Evolutionary conservation across 768 basidiomycete species (phyloP).

Genomic region (Suillus variegatus): DNA sequence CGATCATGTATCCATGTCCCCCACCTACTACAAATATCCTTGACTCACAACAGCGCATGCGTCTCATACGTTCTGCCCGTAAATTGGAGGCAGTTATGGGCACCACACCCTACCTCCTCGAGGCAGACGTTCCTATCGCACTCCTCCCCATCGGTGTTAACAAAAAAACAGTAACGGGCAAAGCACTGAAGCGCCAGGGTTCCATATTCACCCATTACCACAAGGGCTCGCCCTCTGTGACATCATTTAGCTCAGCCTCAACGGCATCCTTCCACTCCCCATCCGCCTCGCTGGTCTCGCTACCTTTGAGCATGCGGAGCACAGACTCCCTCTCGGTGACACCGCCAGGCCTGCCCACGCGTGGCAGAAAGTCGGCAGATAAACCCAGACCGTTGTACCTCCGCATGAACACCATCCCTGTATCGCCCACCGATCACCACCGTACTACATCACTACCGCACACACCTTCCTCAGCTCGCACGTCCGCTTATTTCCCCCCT

Average conservation of each 20-base stretch:
- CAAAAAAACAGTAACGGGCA: conserved; percentile 15
- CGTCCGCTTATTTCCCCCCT: conserved; percentile 11
- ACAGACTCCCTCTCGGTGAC: conserved; percentile 12
- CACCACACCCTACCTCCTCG: conserved; percentile 37
- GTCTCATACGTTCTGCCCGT: conserved; percentile 39
- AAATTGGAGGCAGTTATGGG: conserved; percentile 38
- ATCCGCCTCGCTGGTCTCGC: conserved; percentile 20
- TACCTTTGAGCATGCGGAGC: conserved; percentile 15
- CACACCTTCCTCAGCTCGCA: conserved; percentile 12
- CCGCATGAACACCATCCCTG: conserved; percentile 20
- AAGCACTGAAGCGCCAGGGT: conserved; percentile 31
- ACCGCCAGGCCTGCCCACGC: conserved; percentile 24
- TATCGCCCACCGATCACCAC: conserved; percentile 15
- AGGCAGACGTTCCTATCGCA: conserved; percentile 22
- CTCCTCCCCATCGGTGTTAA: conserved; percentile 23
- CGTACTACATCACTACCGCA: conserved; percentile 12
- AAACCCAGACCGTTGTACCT: conserved; percentile 25
- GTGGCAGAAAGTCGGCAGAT: conserved; percentile 12
- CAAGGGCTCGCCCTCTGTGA: conserved; percentile 21
- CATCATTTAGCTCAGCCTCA: conserved; percentile 20
- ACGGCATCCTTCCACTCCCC: conserved; percentile 11
- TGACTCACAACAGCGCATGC: conserved; percentile 31
- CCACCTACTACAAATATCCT: conserved; percentile 39
- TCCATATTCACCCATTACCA: conserved; percentile 30
- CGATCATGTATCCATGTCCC: conserved; percentile 19